These are phyloP conservation scores for Prosopis cineraria DNA, from an alignment of 306 rosid species.

Conservation along the genomic window DNA sequence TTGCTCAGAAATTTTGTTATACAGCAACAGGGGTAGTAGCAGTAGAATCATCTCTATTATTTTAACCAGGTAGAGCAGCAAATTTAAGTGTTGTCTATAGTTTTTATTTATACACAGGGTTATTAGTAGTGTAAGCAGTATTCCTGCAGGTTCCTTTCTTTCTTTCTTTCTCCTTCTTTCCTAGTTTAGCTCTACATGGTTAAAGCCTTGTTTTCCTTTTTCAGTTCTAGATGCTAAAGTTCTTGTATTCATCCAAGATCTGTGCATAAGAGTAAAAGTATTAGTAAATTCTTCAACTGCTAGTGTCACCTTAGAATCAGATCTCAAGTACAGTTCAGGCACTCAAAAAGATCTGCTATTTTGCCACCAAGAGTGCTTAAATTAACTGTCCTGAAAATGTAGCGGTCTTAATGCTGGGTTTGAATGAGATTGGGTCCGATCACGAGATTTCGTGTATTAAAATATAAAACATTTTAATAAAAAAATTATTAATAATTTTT, in stretches of 20 bases:
- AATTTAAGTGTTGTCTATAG: slow-evolving; percentile 77
- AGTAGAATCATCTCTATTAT: slow-evolving; percentile 62
- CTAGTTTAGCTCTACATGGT: slow-evolving; percentile 46
- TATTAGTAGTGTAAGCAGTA: slow-evolving; percentile 41
- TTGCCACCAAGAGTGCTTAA: too few species aligned
- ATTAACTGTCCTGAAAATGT: too few species aligned
- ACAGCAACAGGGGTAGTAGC: slow-evolving; percentile 52
- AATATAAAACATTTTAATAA: too few species aligned
- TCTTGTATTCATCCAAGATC: slow-evolving; percentile 30
- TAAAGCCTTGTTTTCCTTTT: slow-evolving; percentile 28
- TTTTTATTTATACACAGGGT: slow-evolving; percentile 48
- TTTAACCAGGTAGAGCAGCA: slow-evolving; percentile 66
- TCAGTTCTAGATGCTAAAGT: slow-evolving; percentile 22
- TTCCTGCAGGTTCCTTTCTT: slow-evolving; percentile 40
- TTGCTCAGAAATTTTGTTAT: slow-evolving; percentile 68
- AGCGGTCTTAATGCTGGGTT: too few species aligned
- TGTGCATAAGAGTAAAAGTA: slow-evolving; percentile 40
- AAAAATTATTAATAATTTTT: too few species aligned
- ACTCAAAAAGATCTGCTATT: not conserved
- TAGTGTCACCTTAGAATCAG: slow-evolving; percentile 9
- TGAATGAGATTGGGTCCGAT: too few species aligned
- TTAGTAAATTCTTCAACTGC: slow-evolving; percentile 27
- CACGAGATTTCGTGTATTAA: too few species aligned
- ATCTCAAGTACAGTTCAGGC: not conserved
- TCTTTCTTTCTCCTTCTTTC: slow-evolving; percentile 13